Conservation (phyloP, 805 yeast species). For the Ogataea corticis region DNA sequence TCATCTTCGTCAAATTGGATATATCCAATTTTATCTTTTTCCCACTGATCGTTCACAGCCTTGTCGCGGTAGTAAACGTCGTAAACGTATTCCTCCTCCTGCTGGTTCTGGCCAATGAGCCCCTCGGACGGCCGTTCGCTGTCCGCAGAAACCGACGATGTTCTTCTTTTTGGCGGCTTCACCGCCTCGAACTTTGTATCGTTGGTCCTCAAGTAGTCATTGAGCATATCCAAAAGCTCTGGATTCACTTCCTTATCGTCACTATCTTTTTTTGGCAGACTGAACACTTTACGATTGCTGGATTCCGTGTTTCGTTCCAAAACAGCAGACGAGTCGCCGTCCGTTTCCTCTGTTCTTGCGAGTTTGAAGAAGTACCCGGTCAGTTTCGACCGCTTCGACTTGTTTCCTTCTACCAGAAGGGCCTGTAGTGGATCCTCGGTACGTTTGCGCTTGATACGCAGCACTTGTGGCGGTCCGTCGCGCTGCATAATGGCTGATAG, state of each 20-base stretch:
- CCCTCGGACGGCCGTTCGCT: slow-evolving; percentile 20
- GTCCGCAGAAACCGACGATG: slow-evolving; percentile 26
- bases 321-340: slow-evolving; percentile 21
- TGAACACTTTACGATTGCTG: slow-evolving; percentile 25
- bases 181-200: slow-evolving; percentile 20
- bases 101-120: slow-evolving; percentile 1
- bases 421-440: slow-evolving; percentile 90
- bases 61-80: slow-evolving; percentile 79
- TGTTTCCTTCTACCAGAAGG: slow-evolving; percentile 48
- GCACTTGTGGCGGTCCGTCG: slow-evolving; percentile 52
- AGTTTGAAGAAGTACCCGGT: slow-evolving; percentile 45
- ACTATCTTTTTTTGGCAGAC: slow-evolving; percentile 21
- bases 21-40: slow-evolving; percentile 46
- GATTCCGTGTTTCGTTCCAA: slow-evolving; percentile 17
- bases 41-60: slow-evolving; percentile 45
- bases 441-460: slow-evolving; percentile 84
- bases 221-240: slow-evolving; percentile 75
- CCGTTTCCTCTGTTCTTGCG: slow-evolving; percentile 45
- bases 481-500: too few species aligned
- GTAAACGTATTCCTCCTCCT: slow-evolving; percentile 71
- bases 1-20: slow-evolving; percentile 57
- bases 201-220: slow-evolving; percentile 51
- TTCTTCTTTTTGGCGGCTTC: slow-evolving; percentile 32
- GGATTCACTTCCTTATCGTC: slow-evolving; percentile 44
- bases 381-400: slow-evolving; percentile 40